These are phyloP conservation scores for Collybia nuda DNA, from an alignment of 768 basidiomycete species.

Conservation along the genomic window DNA sequence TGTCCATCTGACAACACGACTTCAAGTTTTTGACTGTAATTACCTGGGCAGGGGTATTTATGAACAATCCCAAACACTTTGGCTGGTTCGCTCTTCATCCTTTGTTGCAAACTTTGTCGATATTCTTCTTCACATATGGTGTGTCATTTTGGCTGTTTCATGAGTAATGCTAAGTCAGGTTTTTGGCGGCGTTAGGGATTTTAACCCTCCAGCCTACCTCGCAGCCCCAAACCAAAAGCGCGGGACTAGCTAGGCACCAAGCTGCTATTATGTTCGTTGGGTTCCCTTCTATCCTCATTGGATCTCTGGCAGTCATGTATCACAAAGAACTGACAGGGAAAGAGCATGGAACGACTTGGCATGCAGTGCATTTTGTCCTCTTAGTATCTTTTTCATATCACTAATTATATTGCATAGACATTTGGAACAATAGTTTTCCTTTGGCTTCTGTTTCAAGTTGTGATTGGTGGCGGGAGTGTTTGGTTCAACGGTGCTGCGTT, in stretches of 20 bases:
- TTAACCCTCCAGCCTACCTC: constrained; percentile 76
- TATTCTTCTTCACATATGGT: constrained; percentile 66
- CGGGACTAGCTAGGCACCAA: constrained; percentile 73
- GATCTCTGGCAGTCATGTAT: constrained; percentile 58
- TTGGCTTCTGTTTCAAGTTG: constrained; percentile 63
- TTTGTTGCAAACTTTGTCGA: constrained; percentile 54
- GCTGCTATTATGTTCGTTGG: constrained; percentile 54
- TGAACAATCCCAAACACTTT: constrained; percentile 16
- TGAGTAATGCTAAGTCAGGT: no score
- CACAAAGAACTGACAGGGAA: constrained; percentile 55
- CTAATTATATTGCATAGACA: constrained; percentile 33
- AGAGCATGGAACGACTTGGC: constrained; percentile 72
- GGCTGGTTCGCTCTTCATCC: constrained; percentile 75
- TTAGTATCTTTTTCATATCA: not conserved
- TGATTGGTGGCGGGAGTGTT: constrained; percentile 72
- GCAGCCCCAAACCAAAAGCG: constrained; percentile 60
- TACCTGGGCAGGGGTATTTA: constrained; percentile 15
- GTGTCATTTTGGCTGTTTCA: constrained; percentile 5
- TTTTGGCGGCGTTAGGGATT: constrained; percentile 45
- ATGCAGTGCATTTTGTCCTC: constrained; percentile 50
- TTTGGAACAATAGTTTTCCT: constrained; percentile 62
- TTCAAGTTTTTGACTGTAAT: constrained; percentile 8
- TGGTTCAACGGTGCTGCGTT: constrained; percentile 72
- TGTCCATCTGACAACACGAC: not conserved
- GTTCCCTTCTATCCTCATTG: constrained; percentile 56